Base-by-base conservation (phyloP, 2,329 filamentous ascomycete species). In the Anisogramma anomala region DNA sequence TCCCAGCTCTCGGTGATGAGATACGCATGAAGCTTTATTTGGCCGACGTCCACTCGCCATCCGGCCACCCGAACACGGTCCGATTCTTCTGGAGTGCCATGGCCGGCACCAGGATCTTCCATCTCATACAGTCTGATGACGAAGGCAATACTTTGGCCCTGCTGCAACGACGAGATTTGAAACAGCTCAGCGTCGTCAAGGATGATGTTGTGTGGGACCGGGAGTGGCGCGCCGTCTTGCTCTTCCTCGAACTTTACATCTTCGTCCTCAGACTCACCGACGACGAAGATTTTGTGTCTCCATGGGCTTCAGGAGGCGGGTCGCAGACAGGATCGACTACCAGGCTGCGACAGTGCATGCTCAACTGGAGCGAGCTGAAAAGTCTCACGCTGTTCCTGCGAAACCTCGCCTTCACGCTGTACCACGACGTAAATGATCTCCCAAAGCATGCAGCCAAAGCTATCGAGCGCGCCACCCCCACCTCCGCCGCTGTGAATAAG, bases 11-110 rank as follows among this genome's bases (percentile, higher is more conserved):
- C 45, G 80, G 79, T 3, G 88, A 95, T 54, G 87, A 95, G 45
- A 93, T 95, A 46, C 81, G 88, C 17, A 94, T 96, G 85, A 89
- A 86, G 64, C 67, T 96, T 1, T 96, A 91, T 55, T 70, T 91
- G 30, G 84, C 86, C 0, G 77, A 82, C 32, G 68, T 83, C 4
- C 61, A 69, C 2, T 62, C 54, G 38, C 58, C 53, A 50, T 62
- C 45, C 43, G 46, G 63, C 55, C 46, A 55, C 8, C 33, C 79
- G 7, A 82, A 84, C 0, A 78, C 83, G 0, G 78, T 89, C 43
- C 80, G 82, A 50, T 94, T 86, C 54, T 84, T 96, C 50, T 95
- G 91, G 86, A 71, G 82, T 40, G 71, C 64, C 25, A 68, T 66
- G 52, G 64, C 58, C 13, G 58, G 60, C 42, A 74, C 71, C 0